phyloP scores from a whole-genome alignment of 345 rosid species.

The Eucalyptus viminalis region DNA sequence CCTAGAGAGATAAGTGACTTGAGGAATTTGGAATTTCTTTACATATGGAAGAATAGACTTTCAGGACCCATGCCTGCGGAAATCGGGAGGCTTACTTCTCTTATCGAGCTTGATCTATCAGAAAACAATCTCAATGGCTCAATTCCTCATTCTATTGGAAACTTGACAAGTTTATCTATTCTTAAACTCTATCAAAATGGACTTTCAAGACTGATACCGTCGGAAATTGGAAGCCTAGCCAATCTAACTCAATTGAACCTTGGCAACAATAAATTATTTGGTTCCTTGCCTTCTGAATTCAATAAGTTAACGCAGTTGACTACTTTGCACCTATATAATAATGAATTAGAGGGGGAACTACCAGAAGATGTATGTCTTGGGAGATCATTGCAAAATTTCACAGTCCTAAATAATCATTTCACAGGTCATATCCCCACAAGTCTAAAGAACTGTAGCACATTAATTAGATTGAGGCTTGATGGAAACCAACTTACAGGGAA shows the following conservation, averaged over 20 bases:
- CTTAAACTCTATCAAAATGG: accelerated
- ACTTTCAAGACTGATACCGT: background rate
- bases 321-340: accelerated
- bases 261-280: accelerated
- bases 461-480: background rate
- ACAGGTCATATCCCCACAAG: background rate
- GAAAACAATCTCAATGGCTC: accelerated
- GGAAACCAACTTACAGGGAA: background rate
- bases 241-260: accelerated
- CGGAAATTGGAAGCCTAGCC: background rate
- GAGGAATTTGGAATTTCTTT: background rate
- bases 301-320: background rate
- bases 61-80: background rate
- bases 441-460: background rate
- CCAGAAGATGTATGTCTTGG: background rate
- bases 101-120: background rate
- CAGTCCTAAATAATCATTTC: background rate
- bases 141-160: background rate
- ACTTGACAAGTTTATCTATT: background rate
- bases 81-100: background rate
- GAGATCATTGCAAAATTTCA: background rate
- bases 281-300: background rate
- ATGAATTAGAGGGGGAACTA: background rate
- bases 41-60: background rate
- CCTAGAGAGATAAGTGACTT: background rate